A percentile compares a stretch with the other conserved stretches of the same genome.
Evolutionary conservation across 2,329 filamentous ascomycete species (phyloP).

Genomic region (Fusarium torulosum): DNA sequence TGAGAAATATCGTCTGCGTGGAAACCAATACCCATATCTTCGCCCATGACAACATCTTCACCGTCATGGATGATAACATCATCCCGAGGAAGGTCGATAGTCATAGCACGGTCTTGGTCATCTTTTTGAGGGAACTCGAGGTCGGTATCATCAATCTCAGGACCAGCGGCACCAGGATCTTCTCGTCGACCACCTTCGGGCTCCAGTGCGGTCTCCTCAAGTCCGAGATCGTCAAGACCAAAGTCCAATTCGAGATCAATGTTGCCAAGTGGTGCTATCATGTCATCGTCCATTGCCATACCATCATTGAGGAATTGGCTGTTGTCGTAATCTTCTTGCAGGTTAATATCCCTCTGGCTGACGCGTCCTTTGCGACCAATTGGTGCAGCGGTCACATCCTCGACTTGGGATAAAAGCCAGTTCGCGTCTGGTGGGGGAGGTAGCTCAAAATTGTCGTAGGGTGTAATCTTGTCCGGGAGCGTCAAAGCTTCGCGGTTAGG

Average conservation of each 20-base stretch:
- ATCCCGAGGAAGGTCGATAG: constrained; percentile 65
- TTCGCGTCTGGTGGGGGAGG: constrained; percentile 90
- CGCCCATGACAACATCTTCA: constrained; percentile 72
- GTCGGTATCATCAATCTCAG: constrained; percentile 69
- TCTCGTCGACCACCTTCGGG: constrained; percentile 94
- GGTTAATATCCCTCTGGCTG: constrained; percentile 74
- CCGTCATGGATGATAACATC: constrained; percentile 71
- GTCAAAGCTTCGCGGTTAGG: constrained; percentile 88
- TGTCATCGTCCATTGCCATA: constrained; percentile 69
- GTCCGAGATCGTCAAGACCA: constrained; percentile 77
- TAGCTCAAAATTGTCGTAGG: constrained; percentile 82
- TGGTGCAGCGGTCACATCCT: constrained; percentile 68
- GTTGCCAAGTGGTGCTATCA: constrained; percentile 70
- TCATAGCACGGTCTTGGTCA: constrained; percentile 66
- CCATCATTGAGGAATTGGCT: constrained; percentile 85
- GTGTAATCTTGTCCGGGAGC: constrained; percentile 91
- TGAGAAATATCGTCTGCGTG: constrained; percentile 71
- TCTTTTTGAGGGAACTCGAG: constrained; percentile 67
- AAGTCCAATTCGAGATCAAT: constrained; percentile 81
- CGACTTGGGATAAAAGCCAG: constrained; percentile 82
- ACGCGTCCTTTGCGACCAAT: constrained; percentile 68
- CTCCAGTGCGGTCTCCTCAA: constrained; percentile 68
- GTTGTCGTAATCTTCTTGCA: constrained; percentile 76
- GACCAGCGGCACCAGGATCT: constrained; percentile 13
- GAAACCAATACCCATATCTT: constrained; percentile 72